Conservation (phyloP, 2,329 filamentous ascomycete genomes). For the Neonectria hederae region DNA sequence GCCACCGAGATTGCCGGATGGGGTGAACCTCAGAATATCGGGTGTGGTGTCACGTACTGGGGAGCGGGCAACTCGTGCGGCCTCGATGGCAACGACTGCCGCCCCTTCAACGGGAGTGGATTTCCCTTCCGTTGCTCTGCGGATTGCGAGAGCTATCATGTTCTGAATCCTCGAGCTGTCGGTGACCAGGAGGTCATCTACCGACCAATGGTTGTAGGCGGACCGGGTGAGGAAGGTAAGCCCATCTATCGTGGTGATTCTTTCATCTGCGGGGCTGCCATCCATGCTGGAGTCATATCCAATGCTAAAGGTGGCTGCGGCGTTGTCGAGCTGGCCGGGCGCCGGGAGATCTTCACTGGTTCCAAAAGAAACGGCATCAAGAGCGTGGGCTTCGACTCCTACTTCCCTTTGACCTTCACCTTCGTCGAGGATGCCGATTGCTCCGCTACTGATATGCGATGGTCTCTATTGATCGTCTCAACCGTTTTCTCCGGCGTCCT, state of each 20-base stretch:
- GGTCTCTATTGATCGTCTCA: constrained; percentile 84
- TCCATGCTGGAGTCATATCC: constrained; percentile 82
- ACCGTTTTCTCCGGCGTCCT: constrained; percentile 80
- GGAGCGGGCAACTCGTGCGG: constrained; percentile 75
- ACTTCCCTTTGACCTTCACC: constrained; percentile 87
- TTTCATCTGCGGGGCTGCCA: constrained; percentile 85
- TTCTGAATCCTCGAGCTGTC: constrained; percentile 79
- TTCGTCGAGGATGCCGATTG: constrained; percentile 75
- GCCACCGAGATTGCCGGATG: constrained; percentile 72
- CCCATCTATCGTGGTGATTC: constrained; percentile 88
- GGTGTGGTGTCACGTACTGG: constrained; percentile 78
- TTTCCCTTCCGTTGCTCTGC: constrained; percentile 81
- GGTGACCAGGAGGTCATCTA: constrained; percentile 75
- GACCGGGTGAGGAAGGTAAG: constrained; percentile 56
- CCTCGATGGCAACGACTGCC: constrained; percentile 76
- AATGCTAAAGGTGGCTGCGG: constrained; percentile 82
- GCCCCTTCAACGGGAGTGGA: constrained; percentile 75
- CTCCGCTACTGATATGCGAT: constrained; percentile 79
- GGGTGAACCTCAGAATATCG: constrained; percentile 71
- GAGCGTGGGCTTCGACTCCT: constrained; percentile 83
- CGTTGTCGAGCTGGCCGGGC: constrained; percentile 78
- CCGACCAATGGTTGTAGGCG: constrained; percentile 73
- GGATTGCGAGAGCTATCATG: constrained; percentile 71
- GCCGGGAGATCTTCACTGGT: constrained; percentile 69
- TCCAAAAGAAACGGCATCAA: constrained; percentile 77